Percentiles rank a stretch among this genome's conserved stretches.
These are phyloP conservation scores for Mycena alexandri DNA, from an alignment of 768 basidiomycete species.

Conservation along the genomic window DNA sequence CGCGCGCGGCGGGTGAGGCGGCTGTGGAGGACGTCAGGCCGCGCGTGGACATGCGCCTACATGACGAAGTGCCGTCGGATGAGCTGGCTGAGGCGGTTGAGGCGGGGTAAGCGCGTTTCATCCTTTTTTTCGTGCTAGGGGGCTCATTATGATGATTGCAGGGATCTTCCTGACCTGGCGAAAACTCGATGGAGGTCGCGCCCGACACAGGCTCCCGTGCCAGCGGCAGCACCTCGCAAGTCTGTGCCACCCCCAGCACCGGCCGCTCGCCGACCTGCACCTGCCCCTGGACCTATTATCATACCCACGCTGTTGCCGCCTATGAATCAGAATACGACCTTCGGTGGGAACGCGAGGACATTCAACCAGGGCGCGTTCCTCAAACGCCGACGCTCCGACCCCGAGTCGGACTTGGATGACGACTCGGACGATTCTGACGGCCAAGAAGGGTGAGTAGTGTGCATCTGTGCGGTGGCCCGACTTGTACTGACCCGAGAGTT, in stretches of 20 bases:
- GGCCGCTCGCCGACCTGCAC: background rate
- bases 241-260: background rate
- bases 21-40: background rate
- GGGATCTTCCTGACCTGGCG: conserved; percentile 1
- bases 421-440: conserved; percentile 5
- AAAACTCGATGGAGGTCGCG: background rate
- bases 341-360: conserved; percentile 13
- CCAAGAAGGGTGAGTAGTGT: background rate
- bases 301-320: background rate
- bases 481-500: background rate
- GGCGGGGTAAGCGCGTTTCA: conserved; percentile 6
- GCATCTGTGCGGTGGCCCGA: no score
- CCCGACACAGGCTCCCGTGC: background rate
- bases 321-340: background rate
- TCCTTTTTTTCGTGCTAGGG: no score
- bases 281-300: background rate
- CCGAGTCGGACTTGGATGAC: background rate
- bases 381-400: conserved; percentile 23
- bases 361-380: conserved; percentile 19
- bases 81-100: conserved; percentile 1
- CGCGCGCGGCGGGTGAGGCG: conserved; percentile 10
- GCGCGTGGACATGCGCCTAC: background rate
- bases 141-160: background rate
- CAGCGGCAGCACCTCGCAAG: background rate
- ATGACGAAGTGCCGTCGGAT: conserved; percentile 3